Base-by-base conservation (phyloP, 257 asterid genomes). In the Penstemon newberryi region DNA sequence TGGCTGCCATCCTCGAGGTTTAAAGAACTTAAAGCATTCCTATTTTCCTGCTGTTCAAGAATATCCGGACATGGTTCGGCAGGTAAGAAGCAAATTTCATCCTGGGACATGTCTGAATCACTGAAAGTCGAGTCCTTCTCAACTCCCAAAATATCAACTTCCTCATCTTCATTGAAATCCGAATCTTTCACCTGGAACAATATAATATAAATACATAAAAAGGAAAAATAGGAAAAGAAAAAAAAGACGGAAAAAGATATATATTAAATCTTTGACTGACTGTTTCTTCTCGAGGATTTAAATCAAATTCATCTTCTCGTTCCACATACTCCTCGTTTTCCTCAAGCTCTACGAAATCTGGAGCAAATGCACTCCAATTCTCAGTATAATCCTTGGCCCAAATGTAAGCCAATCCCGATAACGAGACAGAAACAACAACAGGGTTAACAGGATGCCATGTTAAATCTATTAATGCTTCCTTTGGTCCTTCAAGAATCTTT, bases 361-460 rank as follows among this genome's bases (percentile, higher is more conserved):
- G 96, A 58, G 98, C 98, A 84, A 91, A 91, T 25, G 98, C 94
- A 71, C 98, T 91, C 98, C 98, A 91, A 78, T 91, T 91, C 81
- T 91, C 98, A 36, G 96, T 89, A 73, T 87, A 86, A 77, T 91
- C 98, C 79, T 91, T 89, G n/a, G 98, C 98, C 98, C 98, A 91
- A 44, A 91, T 89, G 79, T 91, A 91, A 41, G 82, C 93, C 80
- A 85, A 79, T 41, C 98, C 98, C 72, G 86, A 71, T 77, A 91
- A 76, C 55, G 98, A 91, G 75, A 89, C 96, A 65, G 98, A 91
- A 58, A 84, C 89, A 59, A 91, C 95, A 64, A 91, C 59, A 15
- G 98, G 98, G 75, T 74, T 89, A 60, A 89, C 88, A 57, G 98
- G 98, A 83, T 91, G 98, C 98, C 98, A 91, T 15, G 90, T 87